Conservation (phyloP, 2,329 filamentous ascomycete species). For the Chaetomiaceae sp. region DNA sequence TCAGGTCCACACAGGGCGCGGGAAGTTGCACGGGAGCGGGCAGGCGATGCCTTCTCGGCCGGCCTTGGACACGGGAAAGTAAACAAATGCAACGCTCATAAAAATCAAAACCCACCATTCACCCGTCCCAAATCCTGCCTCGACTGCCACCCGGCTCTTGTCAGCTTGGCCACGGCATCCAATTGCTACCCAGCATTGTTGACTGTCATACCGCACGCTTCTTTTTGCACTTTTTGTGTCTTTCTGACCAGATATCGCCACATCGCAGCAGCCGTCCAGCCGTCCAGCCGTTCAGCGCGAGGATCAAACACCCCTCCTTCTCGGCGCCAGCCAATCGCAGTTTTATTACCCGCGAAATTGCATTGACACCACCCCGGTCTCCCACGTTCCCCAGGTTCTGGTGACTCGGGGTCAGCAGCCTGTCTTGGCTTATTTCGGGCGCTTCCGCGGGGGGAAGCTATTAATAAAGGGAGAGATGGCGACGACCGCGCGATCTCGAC, state of each 20-base stretch:
- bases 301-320: conserved; percentile 23
- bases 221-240: conserved; percentile 1
- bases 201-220: conserved; percentile 20
- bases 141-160: neutral
- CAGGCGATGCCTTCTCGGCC: conserved; percentile 12
- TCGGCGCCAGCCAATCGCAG: conserved; percentile 18
- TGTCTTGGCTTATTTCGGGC: conserved; percentile 20
- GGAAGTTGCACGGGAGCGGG: conserved; percentile 10
- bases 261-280: conserved; percentile 6
- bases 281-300: conserved; percentile 5
- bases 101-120: conserved; percentile 5
- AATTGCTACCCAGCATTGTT: conserved; percentile 24
- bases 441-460: conserved; percentile 8
- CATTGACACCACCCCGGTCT: conserved; percentile 17
- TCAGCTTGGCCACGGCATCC: conserved; percentile 14
- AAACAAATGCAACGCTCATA: conserved; percentile 16
- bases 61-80: conserved; percentile 14
- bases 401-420: conserved; percentile 8
- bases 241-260: conserved; percentile 15
- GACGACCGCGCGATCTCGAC: conserved; percentile 13
- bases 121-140: neutral
- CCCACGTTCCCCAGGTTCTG: conserved; percentile 9
- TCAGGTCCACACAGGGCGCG: neutral
- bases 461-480: conserved; percentile 21
- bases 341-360: conserved; percentile 29